Base-by-base conservation (phyloP, 2,329 filamentous ascomycete species). In the Cordyceps cateniannulata region DNA sequence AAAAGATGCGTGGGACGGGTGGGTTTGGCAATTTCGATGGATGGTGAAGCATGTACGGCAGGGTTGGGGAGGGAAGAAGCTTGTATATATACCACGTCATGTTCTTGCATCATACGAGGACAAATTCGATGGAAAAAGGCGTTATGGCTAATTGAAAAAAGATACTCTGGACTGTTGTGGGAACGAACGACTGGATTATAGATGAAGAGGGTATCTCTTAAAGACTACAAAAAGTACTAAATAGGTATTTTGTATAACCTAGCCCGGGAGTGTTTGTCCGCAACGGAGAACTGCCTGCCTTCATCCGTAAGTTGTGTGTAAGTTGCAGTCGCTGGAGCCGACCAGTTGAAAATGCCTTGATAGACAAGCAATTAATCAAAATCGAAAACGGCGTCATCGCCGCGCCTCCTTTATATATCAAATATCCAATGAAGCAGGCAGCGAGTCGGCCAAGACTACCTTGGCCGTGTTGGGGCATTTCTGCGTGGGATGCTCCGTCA, bases 11-110 rank as follows among this genome's bases (percentile, higher is more conserved):
- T 71, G 81, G 78, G 25, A 72, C 70, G 1, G 84, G 85, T 14
- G 92, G 91, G 0, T 99, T 98, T 79, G 93, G 93, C 2, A 96
- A 97, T 74, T 99, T 99, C 73, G 93, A 96, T 75, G 84, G 79
- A 42, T 99, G 95, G 93, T 97, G 47, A 61, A 22, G 44, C 4
- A 12, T 24, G 44, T 25, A 14, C 25, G 9, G 27, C 20, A 38
- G 32, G 20, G 29, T 16, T 14, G 12, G n/a, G 6, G 49, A 35
- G 2, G 29, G 49, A 12, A 51, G 29, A 24, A 51, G 20, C 22
- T 25, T 51, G 12, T 24, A 24, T 35, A 38, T 51, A 24, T 38
- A 35, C 9, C n/a, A 8, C 20, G 44, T 25, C 22, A 12, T 24
- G 12, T 25, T 10, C 9, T 47, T 24, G 22, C 22, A 25, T 25